These are phyloP conservation scores for Spathaspora girioi DNA, from an alignment of 805 yeast genomes.

Conservation along the genomic window DNA sequence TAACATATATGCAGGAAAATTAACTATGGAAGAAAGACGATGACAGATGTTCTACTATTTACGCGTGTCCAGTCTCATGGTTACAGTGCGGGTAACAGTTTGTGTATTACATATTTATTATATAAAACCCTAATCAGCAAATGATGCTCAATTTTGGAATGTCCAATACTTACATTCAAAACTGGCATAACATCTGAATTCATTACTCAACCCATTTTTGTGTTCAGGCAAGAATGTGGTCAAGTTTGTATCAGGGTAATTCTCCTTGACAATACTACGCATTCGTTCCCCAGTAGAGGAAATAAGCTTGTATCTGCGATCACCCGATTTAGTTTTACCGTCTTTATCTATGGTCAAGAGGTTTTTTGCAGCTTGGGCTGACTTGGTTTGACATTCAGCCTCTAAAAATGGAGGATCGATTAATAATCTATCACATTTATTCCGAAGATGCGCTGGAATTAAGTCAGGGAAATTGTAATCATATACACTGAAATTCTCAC, in stretches of 20 bases:
- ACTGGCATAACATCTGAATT: slow-evolving; percentile 80
- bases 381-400: slow-evolving; percentile 75
- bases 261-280: slow-evolving; percentile 54
- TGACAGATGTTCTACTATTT: neutral
- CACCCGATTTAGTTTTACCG: slow-evolving; percentile 38
- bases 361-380: slow-evolving; percentile 49
- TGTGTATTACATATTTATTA: neutral
- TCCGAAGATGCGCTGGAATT: slow-evolving; percentile 52
- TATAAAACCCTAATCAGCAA: neutral
- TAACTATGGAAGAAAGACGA: neutral
- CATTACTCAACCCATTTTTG: slow-evolving; percentile 81
- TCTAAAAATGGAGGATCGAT: slow-evolving; percentile 90
- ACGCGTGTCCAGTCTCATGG: neutral
- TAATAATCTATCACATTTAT: slow-evolving; percentile 66
- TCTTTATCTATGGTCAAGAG: slow-evolving; percentile 44
- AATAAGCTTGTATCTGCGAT: slow-evolving; percentile 47
- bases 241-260: slow-evolving; percentile 60
- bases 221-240: slow-evolving; percentile 79
- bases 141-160: slow-evolving; percentile 20
- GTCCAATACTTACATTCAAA: slow-evolving; percentile 71
- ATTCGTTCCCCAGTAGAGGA: slow-evolving; percentile 90
- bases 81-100: neutral
- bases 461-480: slow-evolving; percentile 71
- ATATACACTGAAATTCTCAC: slow-evolving; percentile 61
- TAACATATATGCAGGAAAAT: neutral